Base-by-base conservation (phyloP, 2,329 filamentous ascomycete genomes). In the Aciculosporium take region DNA sequence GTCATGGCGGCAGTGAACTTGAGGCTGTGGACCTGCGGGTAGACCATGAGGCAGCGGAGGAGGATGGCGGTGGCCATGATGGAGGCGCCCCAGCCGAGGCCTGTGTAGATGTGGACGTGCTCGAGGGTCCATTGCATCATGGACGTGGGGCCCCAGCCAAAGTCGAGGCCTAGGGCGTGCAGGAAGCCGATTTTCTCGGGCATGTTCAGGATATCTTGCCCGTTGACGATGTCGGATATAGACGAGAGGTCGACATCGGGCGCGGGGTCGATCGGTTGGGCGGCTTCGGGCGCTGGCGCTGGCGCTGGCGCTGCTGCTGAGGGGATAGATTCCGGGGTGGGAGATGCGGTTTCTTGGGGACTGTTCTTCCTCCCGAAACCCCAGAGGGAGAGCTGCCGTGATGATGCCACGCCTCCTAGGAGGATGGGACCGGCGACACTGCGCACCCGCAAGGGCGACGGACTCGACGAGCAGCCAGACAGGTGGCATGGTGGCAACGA, bases 131-230 rank as follows among this genome's bases (percentile, higher is more conserved):
- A 88, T 63, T 95, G 72, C 59, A 91, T 77, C 13, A 76, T 49
- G 4, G 79, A 65, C 0, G 87, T 84, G 5, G 84, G 76, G 13
- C 89, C 89, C 66, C 68, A 88, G 56, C 89, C 87, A 54, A 81
- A 96, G 53, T 96, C 84, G 18, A 98, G 66, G 3, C 91, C 91
- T 9, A 96, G 68, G 6, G 76, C 71, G 51, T 84, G 76, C 44
- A 98, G 67, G 55, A 88, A 95, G 47, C 91, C 91, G 44, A 94
- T 74, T 39, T 76, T 69, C 54, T 89, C 82, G 28, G 82, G 76
- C 47, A 86, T 74, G 46, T 72, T 63, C 45, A 77, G 68, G 41
- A 75, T 61, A 41, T 68, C 63, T 43, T 59, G 54, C 37, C 59
- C 56, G 38, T 62, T 56, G 46, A 61, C 59, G 34, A 61, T 49